Base-by-base conservation (phyloP, 805 yeast genomes). In the Starmerella cellae region DNA sequence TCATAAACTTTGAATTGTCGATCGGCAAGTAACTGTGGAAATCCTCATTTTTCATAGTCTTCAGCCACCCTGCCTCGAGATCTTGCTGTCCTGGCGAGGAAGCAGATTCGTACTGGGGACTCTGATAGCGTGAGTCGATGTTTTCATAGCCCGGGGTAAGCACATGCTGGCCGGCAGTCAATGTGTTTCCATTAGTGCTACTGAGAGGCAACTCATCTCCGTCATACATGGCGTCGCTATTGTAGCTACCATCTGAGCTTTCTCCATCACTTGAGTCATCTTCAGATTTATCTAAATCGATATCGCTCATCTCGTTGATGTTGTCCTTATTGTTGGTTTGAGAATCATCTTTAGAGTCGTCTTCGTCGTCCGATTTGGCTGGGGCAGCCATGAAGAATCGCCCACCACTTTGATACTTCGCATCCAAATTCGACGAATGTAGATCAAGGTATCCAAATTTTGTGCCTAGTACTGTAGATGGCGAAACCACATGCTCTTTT, bases 361-460 rank as follows among this genome's bases (percentile, higher is more conserved):
- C 40, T n/a, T 38, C 42, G 20, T 44, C 47, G 14, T 29, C 39
- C 1, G 21, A 41, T 8, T 22, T 37, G 13, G 35, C 32, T 10
- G n/a, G 48, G 40, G 13, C 55, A 44, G 37, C 50, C 13, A 81
- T 82, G 56, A 77, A 85, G 56, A 82, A 88, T 55, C 87, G 81
- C 2, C 98, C 98, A 5, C 98, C 98, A 49, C 71, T 70, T 11
- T 79, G 78, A 54, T 88, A 88, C 55, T 88, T 88, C 43, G 81
- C 75, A 56, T 88, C 97, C 31, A 88, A 77, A 44, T 73, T 75
- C 37, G 73, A 71, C 43, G 75, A 77, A 42, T 83, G 79, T 17
- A 79, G 70, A 0, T 71, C 69, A 33, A 85, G 65, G 0, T 94
- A 94, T 0, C 94, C 82, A 60, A 84, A 87, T 0, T 79, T 74